Evolutionary conservation across 176 grass and related monocot genomes (phyloP).

Genomic region (Themeda triandra): DNA sequence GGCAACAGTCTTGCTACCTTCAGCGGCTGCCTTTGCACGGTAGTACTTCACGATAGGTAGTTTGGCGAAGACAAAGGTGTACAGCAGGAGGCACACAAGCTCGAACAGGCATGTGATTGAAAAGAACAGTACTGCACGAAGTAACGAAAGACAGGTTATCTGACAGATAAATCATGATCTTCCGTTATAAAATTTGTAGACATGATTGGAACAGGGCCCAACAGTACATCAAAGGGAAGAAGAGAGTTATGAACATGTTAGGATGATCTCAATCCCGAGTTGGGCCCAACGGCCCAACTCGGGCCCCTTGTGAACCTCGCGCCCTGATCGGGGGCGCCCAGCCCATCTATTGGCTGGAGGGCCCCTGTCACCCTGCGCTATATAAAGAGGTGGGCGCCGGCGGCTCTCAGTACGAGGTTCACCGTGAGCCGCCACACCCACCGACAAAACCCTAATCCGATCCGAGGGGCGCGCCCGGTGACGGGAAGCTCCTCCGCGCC

Average conservation of each 20-base stretch:
- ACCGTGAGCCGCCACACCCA: no score
- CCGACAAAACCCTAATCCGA: no score
- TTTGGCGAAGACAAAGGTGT: constrained; percentile 78
- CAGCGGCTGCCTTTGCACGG: constrained; percentile 58
- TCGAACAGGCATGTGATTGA: constrained; percentile 65
- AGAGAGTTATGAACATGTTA: background rate
- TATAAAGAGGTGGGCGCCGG: no score
- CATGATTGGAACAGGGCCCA: background rate
- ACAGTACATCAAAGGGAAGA: background rate
- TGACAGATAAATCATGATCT: background rate
- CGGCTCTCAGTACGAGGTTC: no score
- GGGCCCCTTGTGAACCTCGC: no score
- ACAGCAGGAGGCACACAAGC: constrained; percentile 61
- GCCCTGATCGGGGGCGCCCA: no score
- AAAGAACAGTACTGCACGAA: constrained; percentile 62
- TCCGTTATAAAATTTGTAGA: background rate
- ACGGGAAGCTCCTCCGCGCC: no score
- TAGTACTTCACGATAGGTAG: constrained; percentile 84
- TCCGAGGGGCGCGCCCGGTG: no score
- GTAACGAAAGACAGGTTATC: background rate
- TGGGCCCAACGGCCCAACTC: no score
- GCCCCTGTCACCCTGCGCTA: no score
- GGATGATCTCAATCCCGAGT: no score
- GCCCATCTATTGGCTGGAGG: no score
- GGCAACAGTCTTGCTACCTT: constrained; percentile 61